Base-by-base conservation (phyloP, 1,139 yeast genomes). In the Suhomyces panamericanus region DNA sequence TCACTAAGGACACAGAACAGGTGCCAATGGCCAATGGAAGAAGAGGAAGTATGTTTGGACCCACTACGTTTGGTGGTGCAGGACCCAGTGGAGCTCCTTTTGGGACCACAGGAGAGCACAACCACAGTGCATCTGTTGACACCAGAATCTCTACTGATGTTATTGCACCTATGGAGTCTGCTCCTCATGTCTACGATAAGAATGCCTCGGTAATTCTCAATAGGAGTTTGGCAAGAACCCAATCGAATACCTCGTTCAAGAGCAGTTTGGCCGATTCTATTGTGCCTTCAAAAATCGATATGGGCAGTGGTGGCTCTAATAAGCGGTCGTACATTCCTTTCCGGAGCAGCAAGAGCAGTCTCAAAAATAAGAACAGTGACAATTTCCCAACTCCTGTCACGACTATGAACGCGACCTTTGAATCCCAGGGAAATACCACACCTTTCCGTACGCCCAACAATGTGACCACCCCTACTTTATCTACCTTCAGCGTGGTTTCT, bases 151-250 rank as follows among this genome's bases (percentile, higher is more conserved):
- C 66, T 1, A 63, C 64, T 40, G 75, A 74, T 39, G 63, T 73
- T 3, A 69, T 67, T 26, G 70, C 75, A 24, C 75, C 83, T 9
- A 75, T 78, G 58, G 91, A 85, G 50, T 80, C 87, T 6, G 91
- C 85, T 10, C 95, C 93, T 5, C 88, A 78, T 57, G 79, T 85
- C 1, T 88, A 85, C 62, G 96, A 84, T 61, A 86, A 83, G 62
- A 85, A 85, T 64, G 95, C 85, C 2, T 84, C 88, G 14, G 80
- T 82, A 13, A 85, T 87, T 44, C 70, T 87, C 58, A 86, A 86
- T 59, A 73, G 86, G 50, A 85, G 90, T 49, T 73, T 87, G 60
- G 89, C 89, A 1, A 69, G 91, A 50, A 83, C 90, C 0, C 83
- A 87, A 15, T 85, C 95, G 1, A 83, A 82, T 40, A 72, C 87